phyloP scores from a whole-genome alignment of 2,329 filamentous ascomycete species.

The Talaromyces atroroseus region DNA sequence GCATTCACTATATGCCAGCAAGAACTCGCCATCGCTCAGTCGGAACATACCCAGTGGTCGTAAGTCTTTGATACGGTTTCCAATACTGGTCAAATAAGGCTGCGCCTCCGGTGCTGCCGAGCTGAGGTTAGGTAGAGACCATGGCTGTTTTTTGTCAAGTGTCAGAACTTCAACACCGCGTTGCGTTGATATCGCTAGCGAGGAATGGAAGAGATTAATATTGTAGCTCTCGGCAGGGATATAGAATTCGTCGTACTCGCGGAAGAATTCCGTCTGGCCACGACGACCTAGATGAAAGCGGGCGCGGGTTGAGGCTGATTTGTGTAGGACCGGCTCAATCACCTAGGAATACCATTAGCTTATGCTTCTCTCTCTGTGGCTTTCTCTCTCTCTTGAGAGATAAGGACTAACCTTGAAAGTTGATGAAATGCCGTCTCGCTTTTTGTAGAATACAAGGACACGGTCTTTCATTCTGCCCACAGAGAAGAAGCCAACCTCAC shows the following conservation, averaged over 20 bases:
- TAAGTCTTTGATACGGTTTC: constrained; percentile 73
- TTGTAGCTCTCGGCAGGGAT: constrained; percentile 92
- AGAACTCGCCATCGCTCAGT: constrained; percentile 83
- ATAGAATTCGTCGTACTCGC: constrained; percentile 98
- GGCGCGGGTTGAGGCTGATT: constrained; percentile 76
- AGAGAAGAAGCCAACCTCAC: constrained; percentile 95
- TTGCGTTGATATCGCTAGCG: constrained; percentile 82
- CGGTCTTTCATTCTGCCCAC: constrained; percentile 96
- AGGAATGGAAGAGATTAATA: constrained; percentile 93
- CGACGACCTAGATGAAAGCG: constrained; percentile 58
- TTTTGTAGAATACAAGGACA: constrained; percentile 93
- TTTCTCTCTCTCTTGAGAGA: background rate
- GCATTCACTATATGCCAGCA: constrained; percentile 91
- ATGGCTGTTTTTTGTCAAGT: constrained; percentile 92
- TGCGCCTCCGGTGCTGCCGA: constrained; percentile 54
- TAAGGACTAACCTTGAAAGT: constrained; percentile 63
- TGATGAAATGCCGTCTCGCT: constrained; percentile 83
- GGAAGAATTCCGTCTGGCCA: constrained; percentile 87
- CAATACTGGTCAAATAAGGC: constrained; percentile 72
- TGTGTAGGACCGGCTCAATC: constrained; percentile 90
- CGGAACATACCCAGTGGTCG: constrained; percentile 94
- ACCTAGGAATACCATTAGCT: constrained; percentile 48
- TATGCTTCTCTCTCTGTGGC: background rate
- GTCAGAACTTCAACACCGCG: constrained; percentile 95
- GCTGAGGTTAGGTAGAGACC: constrained; percentile 79